These are phyloP conservation scores for sorghum (Sorghum bicolor) DNA, from an alignment of 176 grass and related monocot genomes.

Conservation along the genomic window DNA sequence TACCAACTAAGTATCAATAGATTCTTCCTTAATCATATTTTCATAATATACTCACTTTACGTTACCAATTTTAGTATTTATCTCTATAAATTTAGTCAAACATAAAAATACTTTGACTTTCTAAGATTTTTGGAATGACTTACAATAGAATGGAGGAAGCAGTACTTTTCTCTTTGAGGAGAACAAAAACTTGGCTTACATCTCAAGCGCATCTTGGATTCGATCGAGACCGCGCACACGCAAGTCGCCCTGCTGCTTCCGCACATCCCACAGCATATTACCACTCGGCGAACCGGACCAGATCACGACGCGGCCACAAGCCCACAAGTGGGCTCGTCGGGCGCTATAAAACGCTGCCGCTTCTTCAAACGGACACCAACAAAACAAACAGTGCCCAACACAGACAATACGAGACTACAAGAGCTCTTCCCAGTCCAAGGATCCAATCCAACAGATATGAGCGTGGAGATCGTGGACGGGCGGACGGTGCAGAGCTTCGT, in stretches of 20 bases:
- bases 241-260: background rate
- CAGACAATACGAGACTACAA: no score
- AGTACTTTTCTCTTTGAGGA: background rate
- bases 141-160: no score
- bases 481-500: slow-evolving; percentile 57
- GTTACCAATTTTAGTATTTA: no score
- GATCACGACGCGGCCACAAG: background rate
- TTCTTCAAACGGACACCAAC: no score
- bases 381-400: no score
- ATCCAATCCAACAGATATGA: slow-evolving; percentile 41
- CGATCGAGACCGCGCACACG: background rate
- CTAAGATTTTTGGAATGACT: no score
- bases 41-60: no score
- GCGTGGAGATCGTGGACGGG: slow-evolving; percentile 73
- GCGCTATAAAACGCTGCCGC: slow-evolving; percentile 40
- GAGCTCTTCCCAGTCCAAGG: background rate
- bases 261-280: slow-evolving; percentile 27
- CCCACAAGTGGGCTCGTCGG: background rate
- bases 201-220: background rate
- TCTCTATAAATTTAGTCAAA: no score
- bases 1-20: no score
- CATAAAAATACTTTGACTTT: no score
- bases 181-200: slow-evolving; percentile 40
- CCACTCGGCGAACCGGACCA: background rate
- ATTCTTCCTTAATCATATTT: no score